Conservation (phyloP, 2,329 filamentous ascomycete genomes). For the Clarireedia homoeocarpa region DNA sequence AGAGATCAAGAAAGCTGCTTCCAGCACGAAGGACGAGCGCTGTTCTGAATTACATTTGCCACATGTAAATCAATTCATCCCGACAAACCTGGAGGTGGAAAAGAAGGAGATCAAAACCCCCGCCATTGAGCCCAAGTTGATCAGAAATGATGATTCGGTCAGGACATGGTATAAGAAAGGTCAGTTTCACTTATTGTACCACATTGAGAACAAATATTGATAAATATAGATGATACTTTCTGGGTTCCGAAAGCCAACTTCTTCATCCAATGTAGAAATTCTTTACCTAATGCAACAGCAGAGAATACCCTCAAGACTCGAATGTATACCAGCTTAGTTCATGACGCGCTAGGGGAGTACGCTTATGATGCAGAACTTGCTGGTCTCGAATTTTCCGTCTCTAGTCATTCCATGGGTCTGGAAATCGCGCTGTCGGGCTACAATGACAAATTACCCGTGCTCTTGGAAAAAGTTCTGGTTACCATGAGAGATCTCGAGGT, state of each 20-base stretch:
- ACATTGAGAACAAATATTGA: not conserved
- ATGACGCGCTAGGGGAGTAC: constrained; percentile 85
- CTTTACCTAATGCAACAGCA: constrained; percentile 70
- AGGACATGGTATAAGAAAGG: constrained; percentile 92
- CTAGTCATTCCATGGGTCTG: constrained; percentile 63
- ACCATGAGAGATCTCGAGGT: constrained; percentile 81
- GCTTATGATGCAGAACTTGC: constrained; percentile 94
- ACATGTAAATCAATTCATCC: constrained; percentile 92
- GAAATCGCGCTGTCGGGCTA: constrained; percentile 79
- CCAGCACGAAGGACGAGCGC: constrained; percentile 49
- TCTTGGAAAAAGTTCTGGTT: constrained; percentile 79
- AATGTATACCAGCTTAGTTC: constrained; percentile 77
- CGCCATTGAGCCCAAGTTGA: constrained; percentile 65
- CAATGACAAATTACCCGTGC: constrained; percentile 89
- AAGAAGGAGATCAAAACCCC: constrained; percentile 83
- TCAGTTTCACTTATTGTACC: not conserved
- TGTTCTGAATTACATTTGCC: constrained; percentile 73
- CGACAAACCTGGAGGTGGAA: constrained; percentile 85
- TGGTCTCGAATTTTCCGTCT: constrained; percentile 76
- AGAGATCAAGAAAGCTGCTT: constrained; percentile 58
- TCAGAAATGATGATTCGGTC: constrained; percentile 73
- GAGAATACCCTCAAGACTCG: constrained; percentile 70
- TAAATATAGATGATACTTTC: constrained; percentile 68
- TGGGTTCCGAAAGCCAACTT: constrained; percentile 95
- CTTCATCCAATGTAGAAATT: constrained; percentile 71